Conservation (phyloP, 2,329 filamentous ascomycete genomes). For the Calonectria multiphialidica region DNA sequence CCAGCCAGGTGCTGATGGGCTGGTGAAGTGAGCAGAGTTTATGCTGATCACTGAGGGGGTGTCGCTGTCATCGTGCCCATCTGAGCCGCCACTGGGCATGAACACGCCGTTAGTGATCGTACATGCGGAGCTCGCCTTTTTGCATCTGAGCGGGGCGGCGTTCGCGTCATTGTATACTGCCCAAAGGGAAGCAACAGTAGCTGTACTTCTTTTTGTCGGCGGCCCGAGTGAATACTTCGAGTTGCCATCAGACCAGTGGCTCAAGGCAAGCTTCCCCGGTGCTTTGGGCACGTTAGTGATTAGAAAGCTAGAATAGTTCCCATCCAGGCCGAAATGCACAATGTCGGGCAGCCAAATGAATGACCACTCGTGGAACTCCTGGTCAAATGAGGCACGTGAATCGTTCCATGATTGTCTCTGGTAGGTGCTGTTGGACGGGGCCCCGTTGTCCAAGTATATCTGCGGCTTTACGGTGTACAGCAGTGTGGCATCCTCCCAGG, state of each 20-base stretch:
- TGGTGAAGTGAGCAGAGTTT: not conserved
- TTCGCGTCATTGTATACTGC: not conserved
- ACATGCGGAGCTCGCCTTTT: not conserved
- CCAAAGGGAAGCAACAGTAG: not conserved
- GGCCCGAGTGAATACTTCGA: not conserved
- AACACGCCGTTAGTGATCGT: not conserved
- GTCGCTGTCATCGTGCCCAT: not conserved
- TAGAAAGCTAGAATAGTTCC: not conserved
- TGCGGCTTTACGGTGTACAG: not conserved
- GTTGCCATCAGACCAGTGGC: not conserved
- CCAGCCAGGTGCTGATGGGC: not conserved
- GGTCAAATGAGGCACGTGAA: not conserved
- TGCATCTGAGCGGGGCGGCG: not conserved
- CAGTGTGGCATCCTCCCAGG: not conserved
- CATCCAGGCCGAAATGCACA: not conserved
- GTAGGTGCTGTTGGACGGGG: not conserved
- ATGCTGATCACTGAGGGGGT: not conserved
- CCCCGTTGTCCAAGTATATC: not conserved
- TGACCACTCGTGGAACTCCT: not conserved
- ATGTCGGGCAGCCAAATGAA: not conserved
- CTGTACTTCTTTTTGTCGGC: not conserved
- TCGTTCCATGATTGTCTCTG: not conserved
- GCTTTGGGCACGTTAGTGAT: not conserved
- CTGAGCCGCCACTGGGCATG: not conserved
- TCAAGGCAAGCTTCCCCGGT: not conserved